Evolutionary conservation across 352 stramenopile genomes (phyloP), one percentile per base, ranked within the genome.

Genomic region (Paralagenidium karlingii): DNA sequence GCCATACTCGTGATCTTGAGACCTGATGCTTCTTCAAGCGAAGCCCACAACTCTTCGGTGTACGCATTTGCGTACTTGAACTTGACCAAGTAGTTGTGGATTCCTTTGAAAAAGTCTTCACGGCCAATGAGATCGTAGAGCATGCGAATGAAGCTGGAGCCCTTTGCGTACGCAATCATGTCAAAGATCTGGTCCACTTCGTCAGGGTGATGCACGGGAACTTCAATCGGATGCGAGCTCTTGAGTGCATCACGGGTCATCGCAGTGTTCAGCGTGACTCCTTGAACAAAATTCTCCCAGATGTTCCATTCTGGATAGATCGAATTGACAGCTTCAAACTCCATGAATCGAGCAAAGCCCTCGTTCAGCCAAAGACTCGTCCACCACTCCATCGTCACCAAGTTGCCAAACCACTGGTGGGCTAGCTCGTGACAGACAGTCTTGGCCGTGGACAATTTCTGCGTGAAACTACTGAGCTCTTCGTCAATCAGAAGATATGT

Each of bases 161-260:
- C 93, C 60, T 98, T 98, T 49, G 71, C 74, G 60, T 98, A 98
- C 49, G 67, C 92, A 59, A 99, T 98, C 5, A 86, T 93, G 63
- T 99, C 95, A 60, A 99, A 99, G 39, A 98, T 96, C 63, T 98
- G 79, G 58, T 98, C 90, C 10, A 98, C 89, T 53, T 98, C 94
- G 43, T 98, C 89, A 1, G 74, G 71, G 47, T 88, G 66, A 44
- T 88, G 63, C 41, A 98, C 96, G 10, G 77, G 80, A 2, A 99
- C 93, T 46, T 98, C 84, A 38, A 98, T 97, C 18, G 91, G 89
- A 55, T 98, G 91, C 32, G 75, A 89, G 26, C 69, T 79, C 18
- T 97, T 56, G 41, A 86, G 82, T 38, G 79, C 76, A 68, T 99
- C 95, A 44, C 98, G 82, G 20, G 74, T 63, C 51, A 98, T 80